Evolutionary conservation across 352 stramenopile species (phyloP), one percentile per base, ranked within the genome.

Genomic region (Globisporangium okanoganense): DNA sequence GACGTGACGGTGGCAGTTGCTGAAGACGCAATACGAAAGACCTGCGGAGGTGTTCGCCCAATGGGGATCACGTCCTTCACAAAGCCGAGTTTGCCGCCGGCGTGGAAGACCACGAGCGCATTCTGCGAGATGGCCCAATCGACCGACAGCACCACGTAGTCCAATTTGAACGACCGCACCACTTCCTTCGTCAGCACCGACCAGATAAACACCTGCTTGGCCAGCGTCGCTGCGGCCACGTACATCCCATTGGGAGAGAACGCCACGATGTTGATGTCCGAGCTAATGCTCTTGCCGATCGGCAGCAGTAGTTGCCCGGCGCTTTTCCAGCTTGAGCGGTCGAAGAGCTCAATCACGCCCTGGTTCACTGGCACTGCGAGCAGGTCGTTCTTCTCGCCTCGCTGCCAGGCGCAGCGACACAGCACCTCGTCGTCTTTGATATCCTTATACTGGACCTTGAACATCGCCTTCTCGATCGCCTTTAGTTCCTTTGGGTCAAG

Each of bases 161-260:
- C 81, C 13, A 85, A 54, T 43, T 69, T 68, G 66, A 88, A 92
- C 5, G 71, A 78, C 3, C 76, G 76, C 25, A 95, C 56, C 6
- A 85, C 69, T 4, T 74, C 70, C 35, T 82, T 71, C 5, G 75
- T 78, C 16, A 66, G 64, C 12, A 92, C 49, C 3, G 73, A 64
- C 83, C 83, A 95, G 13, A 95, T 66, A 62, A 91, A 82, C 7
- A 91, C 67, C 62, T 95, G 76, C 48, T 90, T 88, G 12, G 79
- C 75, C 51, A 85, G 73, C 10, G 81, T 92, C 22, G 69, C 78
- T 2, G 76, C 85, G 0, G 78, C 79, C 20, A 95, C 62, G 54
- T 93, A 92, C 38, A 73, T 61, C n/a, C 85, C 85, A 61, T 95
- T 93, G 0, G 83, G 79, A 9, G 85, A 95, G 62, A 95, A 93